These are phyloP conservation scores for Puccinellia tenuiflora DNA, from an alignment of 176 grass and related monocot genomes.

Conservation along the genomic window DNA sequence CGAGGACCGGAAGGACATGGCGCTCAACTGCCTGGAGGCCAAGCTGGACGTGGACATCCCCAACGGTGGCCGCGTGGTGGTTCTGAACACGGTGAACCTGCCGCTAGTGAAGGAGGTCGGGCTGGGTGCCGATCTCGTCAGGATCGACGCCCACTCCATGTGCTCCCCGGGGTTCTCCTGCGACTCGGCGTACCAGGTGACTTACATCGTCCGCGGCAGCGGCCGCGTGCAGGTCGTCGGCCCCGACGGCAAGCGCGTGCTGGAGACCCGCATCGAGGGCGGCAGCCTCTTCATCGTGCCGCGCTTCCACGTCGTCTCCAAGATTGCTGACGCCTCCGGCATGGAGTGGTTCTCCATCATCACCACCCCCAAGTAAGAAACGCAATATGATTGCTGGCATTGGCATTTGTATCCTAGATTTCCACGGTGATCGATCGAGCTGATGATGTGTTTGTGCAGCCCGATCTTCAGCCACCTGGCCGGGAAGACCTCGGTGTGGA, in stretches of 20 bases:
- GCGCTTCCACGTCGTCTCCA: slow-evolving; percentile 67
- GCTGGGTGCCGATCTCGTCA: not conserved
- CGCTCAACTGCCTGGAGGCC: not conserved
- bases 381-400: not conserved
- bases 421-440: not conserved
- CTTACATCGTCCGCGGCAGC: not conserved
- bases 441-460: not conserved
- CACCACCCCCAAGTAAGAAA: slow-evolving; percentile 59
- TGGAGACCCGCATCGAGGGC: slow-evolving; percentile 3
- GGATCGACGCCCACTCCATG: not conserved
- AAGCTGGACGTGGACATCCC: not conserved
- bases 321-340: slow-evolving; percentile 63
- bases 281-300: slow-evolving; percentile 73
- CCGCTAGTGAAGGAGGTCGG: not conserved
- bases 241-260: not conserved
- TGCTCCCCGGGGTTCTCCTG: not conserved
- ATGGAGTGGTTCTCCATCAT: slow-evolving; percentile 92
- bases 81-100: not conserved
- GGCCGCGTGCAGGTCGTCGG: not conserved
- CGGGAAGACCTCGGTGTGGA: not conserved
- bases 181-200: not conserved
- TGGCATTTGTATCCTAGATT: not conserved
- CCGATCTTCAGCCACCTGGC: not conserved
- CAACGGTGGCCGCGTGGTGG: not conserved
- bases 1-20: not conserved